These are phyloP conservation scores for Cryphonectria japonica DNA, from an alignment of 2,329 filamentous ascomycete genomes.

Conservation along the genomic window DNA sequence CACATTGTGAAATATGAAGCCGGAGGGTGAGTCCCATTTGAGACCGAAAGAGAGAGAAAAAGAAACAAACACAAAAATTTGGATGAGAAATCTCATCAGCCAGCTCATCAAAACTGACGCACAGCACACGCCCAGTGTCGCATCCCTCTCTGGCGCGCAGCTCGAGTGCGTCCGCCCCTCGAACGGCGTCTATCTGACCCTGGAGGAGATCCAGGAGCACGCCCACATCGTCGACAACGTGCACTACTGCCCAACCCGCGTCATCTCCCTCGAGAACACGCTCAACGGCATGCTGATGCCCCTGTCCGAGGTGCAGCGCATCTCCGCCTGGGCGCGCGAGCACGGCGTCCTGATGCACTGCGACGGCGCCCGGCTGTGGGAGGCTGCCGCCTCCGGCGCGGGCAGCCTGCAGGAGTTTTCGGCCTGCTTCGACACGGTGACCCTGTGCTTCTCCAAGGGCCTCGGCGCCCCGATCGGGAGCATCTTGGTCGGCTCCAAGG, in stretches of 20 bases:
- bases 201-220: constrained; percentile 73
- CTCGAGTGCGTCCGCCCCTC: constrained; percentile 67
- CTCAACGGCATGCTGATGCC: constrained; percentile 80
- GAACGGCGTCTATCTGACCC: constrained; percentile 74
- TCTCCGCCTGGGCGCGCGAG: constrained; percentile 69
- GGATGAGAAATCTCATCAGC: no score
- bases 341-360: constrained; percentile 51
- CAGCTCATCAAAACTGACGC: neutral
- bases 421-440: constrained; percentile 60
- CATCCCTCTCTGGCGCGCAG: constrained; percentile 71
- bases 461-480: constrained; percentile 57
- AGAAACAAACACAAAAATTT: neutral
- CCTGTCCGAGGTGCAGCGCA: constrained; percentile 69
- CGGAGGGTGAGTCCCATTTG: constrained; percentile 51
- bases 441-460: constrained; percentile 58
- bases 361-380: constrained; percentile 58
- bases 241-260: constrained; percentile 76
- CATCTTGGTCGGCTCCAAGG: constrained; percentile 48
- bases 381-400: constrained; percentile 49
- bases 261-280: constrained; percentile 87
- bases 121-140: constrained; percentile 55
- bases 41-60: neutral
- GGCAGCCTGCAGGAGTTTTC: constrained; percentile 47
- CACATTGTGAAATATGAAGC: constrained; percentile 75
- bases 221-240: constrained; percentile 70